Evolutionary conservation across 306 rosid species (phyloP).

Genomic region (Cercis canadensis): DNA sequence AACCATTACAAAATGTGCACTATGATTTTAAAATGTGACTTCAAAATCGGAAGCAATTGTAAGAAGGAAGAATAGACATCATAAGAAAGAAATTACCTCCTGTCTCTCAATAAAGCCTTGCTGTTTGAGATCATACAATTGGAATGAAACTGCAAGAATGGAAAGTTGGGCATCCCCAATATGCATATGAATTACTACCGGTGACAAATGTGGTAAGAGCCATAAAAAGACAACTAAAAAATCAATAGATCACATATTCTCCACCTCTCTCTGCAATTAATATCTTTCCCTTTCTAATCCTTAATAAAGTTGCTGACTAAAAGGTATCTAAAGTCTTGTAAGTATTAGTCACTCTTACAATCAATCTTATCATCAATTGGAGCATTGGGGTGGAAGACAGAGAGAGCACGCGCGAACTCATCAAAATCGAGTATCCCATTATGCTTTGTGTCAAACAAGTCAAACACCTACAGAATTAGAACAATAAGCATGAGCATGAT

Average conservation of each 20-base stretch:
- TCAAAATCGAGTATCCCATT: slow-evolving; percentile 74
- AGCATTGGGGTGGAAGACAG: slow-evolving; percentile 88
- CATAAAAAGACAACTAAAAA: slow-evolving; percentile 21
- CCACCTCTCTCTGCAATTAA: slow-evolving; percentile 30
- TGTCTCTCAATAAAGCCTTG: slow-evolving; percentile 79
- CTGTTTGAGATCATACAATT: slow-evolving; percentile 76
- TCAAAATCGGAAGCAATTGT: neutral
- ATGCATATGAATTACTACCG: slow-evolving; percentile 28
- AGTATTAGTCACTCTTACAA: slow-evolving; percentile 54
- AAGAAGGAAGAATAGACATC: neutral
- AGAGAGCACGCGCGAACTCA: slow-evolving; percentile 83
- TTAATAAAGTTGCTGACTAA: slow-evolving; percentile 24
- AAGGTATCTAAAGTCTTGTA: slow-evolving; percentile 24
- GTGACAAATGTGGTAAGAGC: slow-evolving; percentile 22
- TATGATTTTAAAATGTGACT: neutral
- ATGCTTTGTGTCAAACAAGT: slow-evolving; percentile 72
- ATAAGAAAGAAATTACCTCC: slow-evolving; percentile 58
- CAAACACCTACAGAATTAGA: slow-evolving; percentile 70
- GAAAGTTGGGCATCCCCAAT: slow-evolving; percentile 39
- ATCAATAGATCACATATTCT: slow-evolving; percentile 23
- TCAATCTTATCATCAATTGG: slow-evolving; percentile 73
- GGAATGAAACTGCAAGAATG: slow-evolving; percentile 77
- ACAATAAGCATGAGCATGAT: slow-evolving; percentile 21
- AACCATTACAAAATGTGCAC: slow-evolving; percentile 11
- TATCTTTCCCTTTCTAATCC: slow-evolving; percentile 25